These are phyloP conservation scores for Aulographum hederae DNA, from an alignment of 2,329 filamentous ascomycete species.

Conservation along the genomic window DNA sequence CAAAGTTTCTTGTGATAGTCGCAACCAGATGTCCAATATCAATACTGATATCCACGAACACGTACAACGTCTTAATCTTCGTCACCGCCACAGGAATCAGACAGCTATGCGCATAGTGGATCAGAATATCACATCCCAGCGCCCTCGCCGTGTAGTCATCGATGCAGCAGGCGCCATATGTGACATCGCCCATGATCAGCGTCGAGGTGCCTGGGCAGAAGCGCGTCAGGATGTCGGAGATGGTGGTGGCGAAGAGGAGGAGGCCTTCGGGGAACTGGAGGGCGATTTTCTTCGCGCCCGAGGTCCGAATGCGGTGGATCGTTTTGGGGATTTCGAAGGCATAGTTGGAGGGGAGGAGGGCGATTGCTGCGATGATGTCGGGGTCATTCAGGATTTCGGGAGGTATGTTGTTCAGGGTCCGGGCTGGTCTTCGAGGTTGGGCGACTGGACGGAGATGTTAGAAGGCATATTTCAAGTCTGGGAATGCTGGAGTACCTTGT, in stretches of 20 bases:
- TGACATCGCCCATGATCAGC: conserved; percentile 97
- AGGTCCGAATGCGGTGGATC: conserved; percentile 76
- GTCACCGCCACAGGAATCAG: conserved; percentile 93
- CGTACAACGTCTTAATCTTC: conserved; percentile 90
- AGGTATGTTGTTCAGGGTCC: conserved; percentile 83
- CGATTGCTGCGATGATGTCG: conserved; percentile 72
- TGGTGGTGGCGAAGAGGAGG: conserved; percentile 87
- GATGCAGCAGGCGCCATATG: conserved; percentile 95
- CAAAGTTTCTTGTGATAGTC: conserved; percentile 77
- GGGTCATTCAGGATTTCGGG: conserved; percentile 69
- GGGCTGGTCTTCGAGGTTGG: conserved; percentile 50
- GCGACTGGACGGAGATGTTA: conserved; percentile 33
- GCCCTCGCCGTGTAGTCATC: conserved; percentile 95
- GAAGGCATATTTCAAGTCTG: conserved; percentile 19
- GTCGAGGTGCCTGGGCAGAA: conserved; percentile 89
- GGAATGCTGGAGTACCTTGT: conserved; percentile 29
- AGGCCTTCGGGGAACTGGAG: conserved; percentile 96
- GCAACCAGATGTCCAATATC: conserved; percentile 75
- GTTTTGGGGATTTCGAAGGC: conserved; percentile 98
- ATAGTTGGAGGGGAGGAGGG: conserved; percentile 84
- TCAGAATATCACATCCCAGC: conserved; percentile 79
- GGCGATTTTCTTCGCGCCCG: conserved; percentile 64
- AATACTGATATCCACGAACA: conserved; percentile 96
- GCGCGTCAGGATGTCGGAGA: conserved; percentile 86
- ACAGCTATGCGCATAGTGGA: conserved; percentile 95